These are phyloP conservation scores for Tolypocladium inflatum DNA, from an alignment of 2,329 filamentous ascomycete genomes.

Conservation along the genomic window DNA sequence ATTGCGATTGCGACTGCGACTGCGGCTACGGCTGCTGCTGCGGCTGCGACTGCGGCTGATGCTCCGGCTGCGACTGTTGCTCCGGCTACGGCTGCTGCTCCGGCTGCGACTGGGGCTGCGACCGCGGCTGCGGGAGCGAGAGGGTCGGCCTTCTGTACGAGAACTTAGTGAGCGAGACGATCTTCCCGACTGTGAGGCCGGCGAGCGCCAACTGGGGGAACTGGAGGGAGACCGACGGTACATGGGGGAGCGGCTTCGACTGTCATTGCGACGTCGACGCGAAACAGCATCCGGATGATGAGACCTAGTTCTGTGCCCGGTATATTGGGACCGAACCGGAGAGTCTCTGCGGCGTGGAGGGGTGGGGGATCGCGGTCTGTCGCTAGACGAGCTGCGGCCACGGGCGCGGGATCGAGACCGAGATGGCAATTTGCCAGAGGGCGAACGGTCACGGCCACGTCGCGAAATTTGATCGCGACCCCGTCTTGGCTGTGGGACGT, in stretches of 20 bases:
- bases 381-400: conserved; percentile 19
- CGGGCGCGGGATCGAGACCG: conserved; percentile 23
- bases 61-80: conserved; percentile 1
- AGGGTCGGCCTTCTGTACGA: conserved; percentile 32
- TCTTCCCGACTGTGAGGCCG: conserved; percentile 38
- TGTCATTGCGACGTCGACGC: conserved; percentile 11
- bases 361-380: conserved; percentile 20
- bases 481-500: conserved; percentile 37
- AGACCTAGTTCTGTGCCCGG: conserved; percentile 31
- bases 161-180: conserved; percentile 39
- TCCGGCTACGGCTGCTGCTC: neutral
- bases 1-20: conserved; percentile 6
- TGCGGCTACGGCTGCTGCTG: conserved; percentile 4
- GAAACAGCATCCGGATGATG: conserved; percentile 19
- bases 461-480: conserved; percentile 28
- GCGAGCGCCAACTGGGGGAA: conserved; percentile 30
- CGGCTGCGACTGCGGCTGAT: neutral
- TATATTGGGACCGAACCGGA: conserved; percentile 19
- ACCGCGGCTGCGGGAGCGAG: conserved; percentile 28
- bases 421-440: conserved; percentile 16
- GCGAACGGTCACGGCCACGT: conserved; percentile 21
- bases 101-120: conserved; percentile 15
- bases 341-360: conserved; percentile 24
- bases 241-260: conserved; percentile 11
- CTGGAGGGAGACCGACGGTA: conserved; percentile 21